Conservation (phyloP, 1,139 yeast species). For the Saccharomycopsis phalli region DNA sequence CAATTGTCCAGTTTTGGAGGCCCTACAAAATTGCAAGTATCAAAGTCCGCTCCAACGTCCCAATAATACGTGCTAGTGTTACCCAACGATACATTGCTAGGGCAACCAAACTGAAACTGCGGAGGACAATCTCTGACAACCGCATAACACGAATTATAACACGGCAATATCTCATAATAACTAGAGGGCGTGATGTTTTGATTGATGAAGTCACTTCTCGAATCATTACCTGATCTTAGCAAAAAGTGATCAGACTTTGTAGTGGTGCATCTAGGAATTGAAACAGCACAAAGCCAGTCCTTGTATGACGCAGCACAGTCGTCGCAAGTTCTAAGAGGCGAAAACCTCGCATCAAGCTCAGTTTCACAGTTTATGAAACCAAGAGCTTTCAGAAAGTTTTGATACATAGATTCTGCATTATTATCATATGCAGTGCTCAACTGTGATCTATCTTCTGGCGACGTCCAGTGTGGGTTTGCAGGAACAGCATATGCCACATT, state of each 20-base stretch:
- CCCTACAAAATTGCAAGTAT: conserved; percentile 46
- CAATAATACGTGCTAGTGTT: conserved; percentile 41
- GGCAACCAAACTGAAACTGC: conserved; percentile 66
- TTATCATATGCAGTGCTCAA: conserved; percentile 47
- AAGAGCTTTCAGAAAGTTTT: conserved; percentile 66
- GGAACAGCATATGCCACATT: conserved; percentile 89
- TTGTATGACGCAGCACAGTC: conserved; percentile 68
- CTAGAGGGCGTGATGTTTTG: conserved; percentile 49
- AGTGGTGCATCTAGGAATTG: conserved; percentile 81
- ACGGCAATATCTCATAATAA: conserved; percentile 80
- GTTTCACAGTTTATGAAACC: conserved; percentile 76
- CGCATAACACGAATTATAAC: conserved; percentile 69
- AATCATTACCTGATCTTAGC: conserved; percentile 39
- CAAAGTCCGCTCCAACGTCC: conserved; percentile 28
- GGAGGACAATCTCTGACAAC: conserved; percentile 83
- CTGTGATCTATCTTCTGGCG: conserved; percentile 20
- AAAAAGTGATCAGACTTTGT: conserved; percentile 38
- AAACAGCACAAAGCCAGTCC: conserved; percentile 83
- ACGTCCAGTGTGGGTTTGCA: conserved; percentile 29
- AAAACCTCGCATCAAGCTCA: conserved; percentile 55
- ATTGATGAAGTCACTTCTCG: conserved; percentile 56
- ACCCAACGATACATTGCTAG: conserved; percentile 35
- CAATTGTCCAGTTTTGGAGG: neutral
- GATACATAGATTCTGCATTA: conserved; percentile 46
- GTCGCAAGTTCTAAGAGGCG: conserved; percentile 64